Conservation (phyloP, 129 eudicot species). For the Tanacetum coccineum region DNA sequence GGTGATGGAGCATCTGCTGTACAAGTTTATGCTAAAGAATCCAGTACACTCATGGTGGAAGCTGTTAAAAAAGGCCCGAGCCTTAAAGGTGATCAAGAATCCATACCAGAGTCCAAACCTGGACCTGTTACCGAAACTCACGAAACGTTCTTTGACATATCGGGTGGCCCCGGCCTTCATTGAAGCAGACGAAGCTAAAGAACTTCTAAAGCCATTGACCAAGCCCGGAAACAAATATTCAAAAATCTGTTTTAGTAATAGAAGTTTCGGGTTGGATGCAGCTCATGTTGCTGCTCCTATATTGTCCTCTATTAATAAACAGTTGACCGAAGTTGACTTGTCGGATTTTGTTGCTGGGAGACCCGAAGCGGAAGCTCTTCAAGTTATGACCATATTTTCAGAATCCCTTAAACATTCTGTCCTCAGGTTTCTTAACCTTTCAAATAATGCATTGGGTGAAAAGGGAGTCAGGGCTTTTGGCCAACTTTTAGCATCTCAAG, state of each 20-base stretch:
- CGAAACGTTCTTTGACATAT: constrained; percentile 55
- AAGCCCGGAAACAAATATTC: constrained; percentile 40
- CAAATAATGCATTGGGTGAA: constrained; percentile 65
- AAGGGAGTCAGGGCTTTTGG: constrained; percentile 62
- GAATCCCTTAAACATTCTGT: constrained; percentile 44
- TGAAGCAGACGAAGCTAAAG: constrained; percentile 42
- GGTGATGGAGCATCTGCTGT: constrained; percentile 72
- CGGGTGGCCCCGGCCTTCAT: constrained; percentile 44
- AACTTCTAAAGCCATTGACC: constrained; percentile 41
- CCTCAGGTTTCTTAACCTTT: constrained; percentile 45
- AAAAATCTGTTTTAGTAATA: constrained; percentile 58
- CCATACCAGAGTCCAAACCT: constrained; percentile 11
- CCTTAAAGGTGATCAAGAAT: constrained; percentile 31
- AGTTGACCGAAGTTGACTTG: constrained; percentile 52
- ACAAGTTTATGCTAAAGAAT: constrained; percentile 63
- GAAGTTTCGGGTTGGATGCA: constrained; percentile 58
- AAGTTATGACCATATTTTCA: constrained; percentile 55
- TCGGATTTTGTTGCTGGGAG: constrained; percentile 67
- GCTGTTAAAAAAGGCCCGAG: constrained; percentile 57
- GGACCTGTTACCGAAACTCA: constrained; percentile 19
- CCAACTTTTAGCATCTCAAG: constrained; percentile 50
- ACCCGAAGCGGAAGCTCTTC: constrained; percentile 60
- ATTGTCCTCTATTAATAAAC: constrained; percentile 42
- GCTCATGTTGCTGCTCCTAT: constrained; percentile 51
- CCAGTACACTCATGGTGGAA: constrained; percentile 65